Conservation (phyloP, 2,329 filamentous ascomycete genomes). For the Thermomyces lanuginosus region DNA sequence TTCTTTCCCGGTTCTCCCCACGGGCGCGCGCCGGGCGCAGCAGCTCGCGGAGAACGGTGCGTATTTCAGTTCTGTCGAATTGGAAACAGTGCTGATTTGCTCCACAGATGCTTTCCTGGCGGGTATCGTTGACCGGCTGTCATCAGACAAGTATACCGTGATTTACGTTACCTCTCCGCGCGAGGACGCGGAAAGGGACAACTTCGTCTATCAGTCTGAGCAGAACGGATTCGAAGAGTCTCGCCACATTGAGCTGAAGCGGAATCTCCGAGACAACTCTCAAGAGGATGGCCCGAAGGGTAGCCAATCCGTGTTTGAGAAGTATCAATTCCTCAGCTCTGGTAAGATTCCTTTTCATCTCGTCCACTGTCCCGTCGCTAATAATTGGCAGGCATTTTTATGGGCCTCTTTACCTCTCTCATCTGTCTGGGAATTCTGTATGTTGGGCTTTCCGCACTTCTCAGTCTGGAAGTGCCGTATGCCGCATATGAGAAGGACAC, state of each 20-base stretch:
- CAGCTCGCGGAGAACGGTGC: constrained; percentile 30
- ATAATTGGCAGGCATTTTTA: constrained; percentile 56
- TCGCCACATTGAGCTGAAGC: constrained; percentile 59
- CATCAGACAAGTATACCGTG: constrained; percentile 50
- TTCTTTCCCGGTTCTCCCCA: constrained; percentile 28
- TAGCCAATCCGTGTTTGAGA: constrained; percentile 49
- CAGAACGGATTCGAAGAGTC: constrained; percentile 41
- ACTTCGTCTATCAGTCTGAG: constrained; percentile 45
- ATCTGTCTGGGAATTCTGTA: constrained; percentile 62
- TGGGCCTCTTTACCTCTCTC: constrained; percentile 56
- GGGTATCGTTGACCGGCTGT: constrained; percentile 31
- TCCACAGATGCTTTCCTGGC: constrained; percentile 32
- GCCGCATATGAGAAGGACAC: constrained; percentile 94
- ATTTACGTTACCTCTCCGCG: constrained; percentile 54
- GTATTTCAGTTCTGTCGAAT: constrained; percentile 7
- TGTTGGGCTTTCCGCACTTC: constrained; percentile 59
- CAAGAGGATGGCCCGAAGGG: constrained; percentile 23
- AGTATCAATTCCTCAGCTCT: constrained; percentile 86
- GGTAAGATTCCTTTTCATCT: constrained; percentile 36
- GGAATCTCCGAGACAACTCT: constrained; percentile 32
- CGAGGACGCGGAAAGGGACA: constrained; percentile 13
- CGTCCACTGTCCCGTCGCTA: constrained; percentile 1
- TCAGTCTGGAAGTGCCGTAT: constrained; percentile 76
- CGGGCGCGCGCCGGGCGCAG: constrained; percentile 18
- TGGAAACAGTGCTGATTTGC: constrained; percentile 4